These are phyloP conservation scores for Catharanthus roseus DNA, from an alignment of 257 asterid genomes.

Conservation along the genomic window DNA sequence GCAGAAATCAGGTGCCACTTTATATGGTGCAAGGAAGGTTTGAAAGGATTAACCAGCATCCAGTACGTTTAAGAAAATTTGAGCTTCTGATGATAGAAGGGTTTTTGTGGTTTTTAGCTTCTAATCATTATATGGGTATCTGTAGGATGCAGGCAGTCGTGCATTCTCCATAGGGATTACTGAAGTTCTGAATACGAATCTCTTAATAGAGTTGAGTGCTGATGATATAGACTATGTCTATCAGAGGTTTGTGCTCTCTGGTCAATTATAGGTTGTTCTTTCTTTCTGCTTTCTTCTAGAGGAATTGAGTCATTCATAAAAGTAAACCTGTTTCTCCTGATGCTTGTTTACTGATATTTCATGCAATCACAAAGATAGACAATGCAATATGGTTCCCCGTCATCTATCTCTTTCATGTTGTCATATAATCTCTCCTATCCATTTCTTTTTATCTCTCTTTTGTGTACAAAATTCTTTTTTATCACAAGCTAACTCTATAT, in stretches of 20 bases:
- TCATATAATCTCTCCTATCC: background rate
- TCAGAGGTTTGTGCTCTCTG: constrained; percentile 54
- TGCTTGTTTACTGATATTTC: background rate
- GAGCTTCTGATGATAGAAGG: constrained; percentile 17
- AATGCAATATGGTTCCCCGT: background rate
- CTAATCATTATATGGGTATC: constrained; percentile 21
- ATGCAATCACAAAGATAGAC: background rate
- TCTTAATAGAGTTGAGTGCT: constrained; percentile 84
- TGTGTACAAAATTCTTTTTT: background rate
- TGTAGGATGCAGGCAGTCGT: constrained; percentile 80
- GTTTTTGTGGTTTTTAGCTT: constrained; percentile 13
- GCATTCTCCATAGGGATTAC: constrained; percentile 91
- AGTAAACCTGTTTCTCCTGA: constrained; percentile 2
- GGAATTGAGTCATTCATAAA: too few species aligned
- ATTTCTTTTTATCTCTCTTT: background rate
- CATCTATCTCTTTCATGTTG: background rate
- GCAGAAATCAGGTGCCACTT: constrained; percentile 85
- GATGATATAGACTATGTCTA: constrained; percentile 91
- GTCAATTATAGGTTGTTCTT: too few species aligned
- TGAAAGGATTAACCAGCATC: constrained; percentile 94
- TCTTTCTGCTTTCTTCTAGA: too few species aligned
- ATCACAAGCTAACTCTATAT: background rate
- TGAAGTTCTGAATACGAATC: constrained; percentile 84
- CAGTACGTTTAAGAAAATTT: constrained; percentile 55
- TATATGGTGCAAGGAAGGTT: constrained; percentile 88